Percentiles rank a stretch among this genome's conserved stretches.
Conservation (phyloP, 768 basidiomycete genomes). For the Termitomyces sp. region DNA sequence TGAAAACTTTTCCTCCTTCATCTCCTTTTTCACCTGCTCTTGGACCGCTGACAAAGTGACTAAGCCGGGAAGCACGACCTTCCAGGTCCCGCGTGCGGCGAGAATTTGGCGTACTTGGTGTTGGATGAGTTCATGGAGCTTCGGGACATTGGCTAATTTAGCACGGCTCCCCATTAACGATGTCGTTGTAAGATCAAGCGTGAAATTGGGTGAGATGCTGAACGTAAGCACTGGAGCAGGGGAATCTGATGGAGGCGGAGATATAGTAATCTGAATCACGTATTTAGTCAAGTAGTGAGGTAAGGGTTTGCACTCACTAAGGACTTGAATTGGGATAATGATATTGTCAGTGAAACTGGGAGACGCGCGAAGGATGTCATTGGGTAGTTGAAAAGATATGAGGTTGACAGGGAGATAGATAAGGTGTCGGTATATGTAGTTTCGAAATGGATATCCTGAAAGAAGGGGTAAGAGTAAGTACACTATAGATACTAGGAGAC, state of each 20-base stretch:
- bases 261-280: slow-evolving; percentile 52
- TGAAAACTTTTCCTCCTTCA: slow-evolving; percentile 22
- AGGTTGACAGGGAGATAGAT: slow-evolving; percentile 80
- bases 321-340: slow-evolving; percentile 70
- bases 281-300: background rate
- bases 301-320: slow-evolving; percentile 37
- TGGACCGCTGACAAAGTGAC: slow-evolving; percentile 30
- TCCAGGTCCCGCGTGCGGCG: slow-evolving; percentile 60
- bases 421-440: slow-evolving; percentile 80
- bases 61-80: slow-evolving; percentile 64
- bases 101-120: slow-evolving; percentile 73
- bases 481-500: slow-evolving; percentile 8
- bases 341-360: slow-evolving; percentile 78
- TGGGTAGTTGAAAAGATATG: slow-evolving; percentile 82
- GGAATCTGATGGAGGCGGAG: slow-evolving; percentile 54
- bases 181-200: slow-evolving; percentile 80
- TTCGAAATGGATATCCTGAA: slow-evolving; percentile 78
- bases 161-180: slow-evolving; percentile 95
- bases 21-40: slow-evolving; percentile 33
- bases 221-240: slow-evolving; percentile 61
- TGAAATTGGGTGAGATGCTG: slow-evolving; percentile 81
- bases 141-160: slow-evolving; percentile 97
- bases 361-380: slow-evolving; percentile 79
- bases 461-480: slow-evolving; percentile 4
- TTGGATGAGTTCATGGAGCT: slow-evolving; percentile 91